A percentile compares a stretch with the other conserved stretches of the same genome.
phyloP scores from a whole-genome alignment of 2,329 filamentous ascomycete species.

The Paracamarosporium sp. region DNA sequence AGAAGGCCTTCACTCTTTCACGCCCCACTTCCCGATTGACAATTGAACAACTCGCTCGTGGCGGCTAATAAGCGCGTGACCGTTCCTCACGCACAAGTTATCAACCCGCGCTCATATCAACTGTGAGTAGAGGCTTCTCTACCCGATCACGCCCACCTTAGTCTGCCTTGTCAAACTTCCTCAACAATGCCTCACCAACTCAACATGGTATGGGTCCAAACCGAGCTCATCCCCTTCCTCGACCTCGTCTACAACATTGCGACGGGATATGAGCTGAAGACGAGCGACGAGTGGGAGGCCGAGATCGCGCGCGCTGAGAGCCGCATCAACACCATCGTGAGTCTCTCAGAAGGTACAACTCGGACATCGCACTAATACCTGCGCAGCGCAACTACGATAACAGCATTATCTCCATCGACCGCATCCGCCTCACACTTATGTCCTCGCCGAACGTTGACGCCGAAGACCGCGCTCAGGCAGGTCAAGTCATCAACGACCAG shows the following conservation, averaged over 20 bases:
- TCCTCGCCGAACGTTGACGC: not conserved
- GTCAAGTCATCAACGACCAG: not conserved
- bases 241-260: not conserved
- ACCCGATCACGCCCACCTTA: too few species aligned
- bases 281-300: constrained; percentile 3
- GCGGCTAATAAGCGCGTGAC: too few species aligned
- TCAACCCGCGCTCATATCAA: too few species aligned
- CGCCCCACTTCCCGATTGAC: too few species aligned
- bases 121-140: too few species aligned
- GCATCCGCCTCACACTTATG: constrained; percentile 4
- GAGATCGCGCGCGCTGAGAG: constrained; percentile 3
- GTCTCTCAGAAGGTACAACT: not conserved
- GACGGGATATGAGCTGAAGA: not conserved
- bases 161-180: too few species aligned
- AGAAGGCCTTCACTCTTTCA: too few species aligned
- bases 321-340: constrained; percentile 11
- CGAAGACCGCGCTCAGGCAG: not conserved
- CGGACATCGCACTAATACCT: not conserved
- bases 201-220: not conserved
- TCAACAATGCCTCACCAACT: not conserved
- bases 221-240: constrained; percentile 7
- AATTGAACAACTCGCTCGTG: too few species aligned
- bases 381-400: constrained; percentile 9
- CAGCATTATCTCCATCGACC: constrained; percentile 11
- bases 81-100: too few species aligned